Evolutionary conservation across 768 basidiomycete species (phyloP).

Genomic region (Mycena metata): DNA sequence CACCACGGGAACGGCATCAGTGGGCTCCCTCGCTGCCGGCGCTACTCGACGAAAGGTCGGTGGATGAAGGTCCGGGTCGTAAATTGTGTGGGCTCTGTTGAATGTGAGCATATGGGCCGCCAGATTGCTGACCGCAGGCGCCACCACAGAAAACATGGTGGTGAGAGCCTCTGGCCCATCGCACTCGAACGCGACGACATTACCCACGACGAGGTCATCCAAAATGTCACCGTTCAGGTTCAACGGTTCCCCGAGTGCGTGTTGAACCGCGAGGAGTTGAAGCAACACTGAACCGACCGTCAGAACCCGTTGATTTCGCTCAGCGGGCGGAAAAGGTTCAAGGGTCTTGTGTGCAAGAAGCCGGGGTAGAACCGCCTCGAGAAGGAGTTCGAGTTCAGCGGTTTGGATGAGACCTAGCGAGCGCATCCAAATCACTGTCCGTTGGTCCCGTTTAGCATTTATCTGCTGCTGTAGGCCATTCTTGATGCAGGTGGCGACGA

Average conservation of each 20-base stretch:
- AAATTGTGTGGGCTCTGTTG: too few relatives aligned
- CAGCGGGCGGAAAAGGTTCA: background rate
- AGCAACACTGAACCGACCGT: background rate
- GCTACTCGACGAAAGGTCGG: too few relatives aligned
- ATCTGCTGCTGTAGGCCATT: background rate
- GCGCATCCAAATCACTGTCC: background rate
- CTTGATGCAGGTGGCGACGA: background rate
- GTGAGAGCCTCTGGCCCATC: background rate
- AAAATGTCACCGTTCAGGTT: conserved; percentile 9
- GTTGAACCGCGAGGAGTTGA: conserved; percentile 5
- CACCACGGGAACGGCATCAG: too few relatives aligned
- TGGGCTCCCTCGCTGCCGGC: too few relatives aligned
- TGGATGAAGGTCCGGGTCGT: too few relatives aligned
- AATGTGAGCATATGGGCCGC: background rate
- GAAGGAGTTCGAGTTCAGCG: conserved; percentile 3
- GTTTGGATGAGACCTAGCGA: background rate
- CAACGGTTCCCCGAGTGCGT: background rate
- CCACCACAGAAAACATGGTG: background rate
- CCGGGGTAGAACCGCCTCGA: background rate
- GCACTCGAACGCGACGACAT: background rate
- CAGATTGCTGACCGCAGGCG: background rate
- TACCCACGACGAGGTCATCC: background rate
- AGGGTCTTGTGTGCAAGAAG: background rate
- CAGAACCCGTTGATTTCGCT: background rate
- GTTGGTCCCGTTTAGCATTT: background rate